phyloP scores from a whole-genome alignment of 2,329 filamentous ascomycete genomes.

The Pseudocercospora musae region DNA sequence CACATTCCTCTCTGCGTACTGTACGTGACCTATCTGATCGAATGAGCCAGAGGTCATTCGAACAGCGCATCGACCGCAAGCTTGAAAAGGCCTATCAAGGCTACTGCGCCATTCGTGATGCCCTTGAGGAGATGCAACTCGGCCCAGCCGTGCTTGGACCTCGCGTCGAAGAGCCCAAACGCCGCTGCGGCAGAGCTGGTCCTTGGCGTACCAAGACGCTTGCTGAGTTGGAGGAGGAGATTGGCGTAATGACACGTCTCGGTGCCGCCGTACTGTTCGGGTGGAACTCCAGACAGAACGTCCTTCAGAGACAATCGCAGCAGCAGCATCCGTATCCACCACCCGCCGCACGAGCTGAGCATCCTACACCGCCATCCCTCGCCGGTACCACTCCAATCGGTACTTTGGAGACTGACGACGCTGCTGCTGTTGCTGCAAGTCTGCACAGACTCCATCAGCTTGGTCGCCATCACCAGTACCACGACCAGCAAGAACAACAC shows the following conservation, averaged over 20 bases:
- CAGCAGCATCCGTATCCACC: background rate
- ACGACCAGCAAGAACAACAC: background rate
- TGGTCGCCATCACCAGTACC: background rate
- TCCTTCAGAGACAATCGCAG: background rate
- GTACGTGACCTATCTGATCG: background rate
- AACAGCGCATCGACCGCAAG: background rate
- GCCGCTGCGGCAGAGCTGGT: background rate
- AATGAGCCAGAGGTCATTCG: background rate
- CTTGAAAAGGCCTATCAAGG: background rate
- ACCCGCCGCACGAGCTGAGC: background rate
- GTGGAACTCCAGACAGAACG: background rate
- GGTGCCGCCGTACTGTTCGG: background rate
- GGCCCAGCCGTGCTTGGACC: background rate
- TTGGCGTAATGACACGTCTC: background rate
- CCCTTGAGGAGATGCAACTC: background rate
- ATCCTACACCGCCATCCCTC: background rate
- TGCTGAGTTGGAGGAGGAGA: background rate
- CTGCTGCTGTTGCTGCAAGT: background rate
- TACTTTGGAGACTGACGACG: background rate
- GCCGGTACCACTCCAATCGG: background rate
- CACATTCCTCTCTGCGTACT: background rate
- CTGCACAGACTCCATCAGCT: background rate
- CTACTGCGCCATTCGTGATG: background rate
- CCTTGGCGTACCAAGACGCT: background rate
- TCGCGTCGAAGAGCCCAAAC: background rate